Evolutionary conservation across 129 eudicot genomes (phyloP).

Genomic region (Cynara cardunculus): DNA sequence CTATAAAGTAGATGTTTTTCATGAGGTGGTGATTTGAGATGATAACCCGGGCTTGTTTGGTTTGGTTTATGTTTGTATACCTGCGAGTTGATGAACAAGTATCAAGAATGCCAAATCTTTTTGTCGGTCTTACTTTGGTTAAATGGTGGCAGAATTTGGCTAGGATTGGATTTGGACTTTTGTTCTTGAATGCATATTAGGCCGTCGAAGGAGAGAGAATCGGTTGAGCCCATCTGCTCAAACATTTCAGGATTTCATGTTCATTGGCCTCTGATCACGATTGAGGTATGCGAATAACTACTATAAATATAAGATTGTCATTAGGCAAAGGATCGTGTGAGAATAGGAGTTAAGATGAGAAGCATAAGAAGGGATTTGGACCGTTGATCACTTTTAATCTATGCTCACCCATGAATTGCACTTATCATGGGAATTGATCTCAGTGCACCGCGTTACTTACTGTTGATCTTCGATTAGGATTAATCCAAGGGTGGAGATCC

Average conservation of each 20-base stretch:
- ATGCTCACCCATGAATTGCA: no score
- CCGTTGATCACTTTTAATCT: no score
- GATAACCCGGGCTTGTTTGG: not conserved
- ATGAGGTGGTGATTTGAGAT: not conserved
- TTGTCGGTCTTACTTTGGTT: constrained; percentile 7
- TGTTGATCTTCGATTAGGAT: no score
- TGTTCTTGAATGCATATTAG: constrained; percentile 22
- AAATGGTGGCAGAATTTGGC: constrained; percentile 11
- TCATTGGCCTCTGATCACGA: not conserved
- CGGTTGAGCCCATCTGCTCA: constrained; percentile 28
- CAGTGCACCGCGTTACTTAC: no score
- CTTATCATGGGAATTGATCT: no score
- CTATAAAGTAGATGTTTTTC: no score
- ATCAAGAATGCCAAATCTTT: no score
- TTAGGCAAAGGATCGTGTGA: not conserved
- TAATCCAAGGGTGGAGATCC: no score
- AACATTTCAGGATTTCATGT: constrained; percentile 15
- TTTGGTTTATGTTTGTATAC: not conserved
- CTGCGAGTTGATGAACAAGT: not conserved
- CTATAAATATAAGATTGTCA: not conserved
- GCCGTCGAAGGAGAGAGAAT: constrained; percentile 31
- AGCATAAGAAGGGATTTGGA: no score
- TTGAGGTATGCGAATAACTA: not conserved
- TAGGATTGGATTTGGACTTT: not conserved
- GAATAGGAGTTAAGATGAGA: no score